Evolutionary conservation across 2,329 filamentous ascomycete genomes (phyloP), one percentile per base, ranked within the genome.

Genomic region (Penicillium sp.): DNA sequence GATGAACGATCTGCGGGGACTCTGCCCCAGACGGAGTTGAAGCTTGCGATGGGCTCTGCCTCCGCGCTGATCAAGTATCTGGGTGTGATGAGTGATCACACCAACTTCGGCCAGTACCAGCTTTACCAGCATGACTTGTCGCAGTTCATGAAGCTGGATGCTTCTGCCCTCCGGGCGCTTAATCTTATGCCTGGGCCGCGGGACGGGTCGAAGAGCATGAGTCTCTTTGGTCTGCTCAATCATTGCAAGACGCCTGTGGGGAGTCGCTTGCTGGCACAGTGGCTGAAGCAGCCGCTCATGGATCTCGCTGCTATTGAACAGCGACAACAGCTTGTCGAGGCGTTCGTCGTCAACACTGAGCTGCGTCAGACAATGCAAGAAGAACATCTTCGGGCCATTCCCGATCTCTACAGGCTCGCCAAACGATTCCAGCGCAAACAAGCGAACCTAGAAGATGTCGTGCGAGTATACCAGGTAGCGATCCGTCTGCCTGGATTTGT

Each of bases 221-320:
- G 90, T 60, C 65, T 98, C 36, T 98, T 87, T 56, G 93, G 93
- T 0, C 72, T 98, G 13, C 74, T 98, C 28, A 97, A 98, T 57
- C 90, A 97, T 65, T 98, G 93, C 81, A 97, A 95, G 66, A 98
- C 93, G 1, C 87, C 93, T 0, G 83, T 94, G 1, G 93, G 93
- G 10, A 94, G 90, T 57, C 79, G 94, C 33, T 67, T 98, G 42
- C 73, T 98, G 19, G 84, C 91, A 1, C 94, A 98, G 62, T 98
- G 93, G 93, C 74, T 98, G 37, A 98, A 98, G 68, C 93, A 98
- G 64, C 93, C 93, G 0, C 71, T 98, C 26, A 98, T 98, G 93
- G 87, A 79, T 69, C 81, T 87, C 48, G 75, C 77, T 2, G 90
- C 94, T 41, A 97, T 98, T 36, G 85, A 94, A 66, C 86, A 85